These are phyloP conservation scores for Cladochytrium replicatum DNA, from an alignment of 192 early-diverging fungal species.

Conservation along the genomic window DNA sequence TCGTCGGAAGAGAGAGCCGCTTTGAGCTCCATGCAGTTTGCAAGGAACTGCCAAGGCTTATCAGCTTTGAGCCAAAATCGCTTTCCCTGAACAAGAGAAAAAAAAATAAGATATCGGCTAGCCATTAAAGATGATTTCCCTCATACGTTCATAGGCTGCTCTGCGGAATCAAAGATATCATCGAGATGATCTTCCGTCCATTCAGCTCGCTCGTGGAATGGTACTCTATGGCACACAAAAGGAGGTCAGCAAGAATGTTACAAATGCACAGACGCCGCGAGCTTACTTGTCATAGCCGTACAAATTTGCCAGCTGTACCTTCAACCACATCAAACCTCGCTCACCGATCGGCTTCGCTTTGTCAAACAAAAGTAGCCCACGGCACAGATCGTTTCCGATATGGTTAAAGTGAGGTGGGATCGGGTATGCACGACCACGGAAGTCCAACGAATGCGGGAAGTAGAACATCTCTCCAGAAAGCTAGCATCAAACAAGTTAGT, in stretches of 20 bases:
- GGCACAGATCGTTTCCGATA: constrained; percentile 90
- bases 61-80: constrained; percentile 87
- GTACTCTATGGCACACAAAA: constrained; percentile 26
- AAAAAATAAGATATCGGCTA: too few relatives aligned
- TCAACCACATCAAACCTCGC: constrained; percentile 80
- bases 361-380: constrained; percentile 82
- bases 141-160: constrained; percentile 53
- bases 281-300: constrained; percentile 75
- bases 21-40: constrained; percentile 77
- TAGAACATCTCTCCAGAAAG: constrained; percentile 82
- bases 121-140: neutral
- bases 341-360: constrained; percentile 67
- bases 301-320: constrained; percentile 90
- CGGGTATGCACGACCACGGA: constrained; percentile 94
- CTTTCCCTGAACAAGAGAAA: constrained; percentile 32
- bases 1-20: constrained; percentile 61
- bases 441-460: constrained; percentile 96
- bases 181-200: constrained; percentile 67
- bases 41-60: constrained; percentile 88
- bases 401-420: constrained; percentile 94
- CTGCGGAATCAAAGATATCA: constrained; percentile 74
- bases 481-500: constrained; percentile 23
- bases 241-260: constrained; percentile 11
- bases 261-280: neutral
- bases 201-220: constrained; percentile 68